These are phyloP conservation scores for Tylopilus felleus DNA, from an alignment of 768 basidiomycete species.

Conservation along the genomic window DNA sequence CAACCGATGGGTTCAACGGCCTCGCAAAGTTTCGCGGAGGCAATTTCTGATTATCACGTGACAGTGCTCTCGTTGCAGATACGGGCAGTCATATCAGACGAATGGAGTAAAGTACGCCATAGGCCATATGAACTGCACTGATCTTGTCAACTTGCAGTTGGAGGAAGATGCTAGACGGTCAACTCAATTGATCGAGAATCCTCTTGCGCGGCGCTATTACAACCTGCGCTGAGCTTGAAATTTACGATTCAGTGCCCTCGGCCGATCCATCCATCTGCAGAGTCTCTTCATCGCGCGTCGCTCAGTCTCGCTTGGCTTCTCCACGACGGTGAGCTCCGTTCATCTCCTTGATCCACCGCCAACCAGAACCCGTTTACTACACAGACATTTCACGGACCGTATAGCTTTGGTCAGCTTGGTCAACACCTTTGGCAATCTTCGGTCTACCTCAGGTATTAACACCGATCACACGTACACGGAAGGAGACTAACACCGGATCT, in stretches of 20 bases:
- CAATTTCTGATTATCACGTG: slow-evolving; percentile 2
- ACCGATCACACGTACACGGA: slow-evolving; percentile 4
- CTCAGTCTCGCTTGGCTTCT: background rate
- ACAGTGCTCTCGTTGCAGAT: background rate
- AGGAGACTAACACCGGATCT: background rate
- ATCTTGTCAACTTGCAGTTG: background rate
- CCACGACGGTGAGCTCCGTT: background rate
- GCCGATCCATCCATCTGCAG: background rate
- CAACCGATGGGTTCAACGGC: background rate
- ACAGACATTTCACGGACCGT: background rate
- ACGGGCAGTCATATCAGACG: background rate
- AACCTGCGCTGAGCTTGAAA: slow-evolving; percentile 17
- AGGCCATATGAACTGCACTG: background rate
- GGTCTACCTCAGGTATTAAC: background rate
- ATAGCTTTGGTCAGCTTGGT: background rate
- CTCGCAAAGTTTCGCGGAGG: slow-evolving; percentile 3
- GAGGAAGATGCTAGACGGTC: slow-evolving; percentile 4
- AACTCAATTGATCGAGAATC: slow-evolving; percentile 16
- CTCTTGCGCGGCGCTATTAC: slow-evolving; percentile 15
- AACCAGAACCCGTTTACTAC: background rate
- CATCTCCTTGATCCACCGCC: slow-evolving; percentile 5
- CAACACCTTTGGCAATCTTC: background rate
- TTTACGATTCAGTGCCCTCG: slow-evolving; percentile 12
- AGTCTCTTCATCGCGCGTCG: background rate
- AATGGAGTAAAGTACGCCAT: background rate